These are phyloP conservation scores for Magnolia sinica DNA, from an alignment of 164 flowering plant species.

Conservation along the genomic window DNA sequence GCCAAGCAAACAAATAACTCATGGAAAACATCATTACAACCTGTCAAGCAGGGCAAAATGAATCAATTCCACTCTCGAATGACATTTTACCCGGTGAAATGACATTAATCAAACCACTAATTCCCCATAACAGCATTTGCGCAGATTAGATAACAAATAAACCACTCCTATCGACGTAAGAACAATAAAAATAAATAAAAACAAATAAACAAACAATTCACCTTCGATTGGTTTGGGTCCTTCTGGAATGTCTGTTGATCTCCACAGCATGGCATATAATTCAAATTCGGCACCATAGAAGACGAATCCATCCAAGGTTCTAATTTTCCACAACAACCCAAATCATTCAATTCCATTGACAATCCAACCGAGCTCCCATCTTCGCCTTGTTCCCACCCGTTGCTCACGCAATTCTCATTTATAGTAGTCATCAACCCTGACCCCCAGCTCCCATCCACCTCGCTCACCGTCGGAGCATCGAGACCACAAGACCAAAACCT, in stretches of 20 bases:
- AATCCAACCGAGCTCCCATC: constrained; percentile 21
- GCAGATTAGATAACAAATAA: too few relatives aligned
- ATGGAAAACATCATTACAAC: too few relatives aligned
- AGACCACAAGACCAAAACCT: constrained; percentile 41
- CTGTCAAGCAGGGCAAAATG: too few relatives aligned
- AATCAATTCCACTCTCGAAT: too few relatives aligned
- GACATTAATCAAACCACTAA: too few relatives aligned
- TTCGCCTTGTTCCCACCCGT: constrained; percentile 24
- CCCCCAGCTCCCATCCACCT: constrained; percentile 14
- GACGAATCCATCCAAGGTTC: constrained; percentile 32
- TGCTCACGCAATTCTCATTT: constrained; percentile 21
- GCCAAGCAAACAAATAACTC: too few relatives aligned
- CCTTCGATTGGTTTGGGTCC: constrained; percentile 32
- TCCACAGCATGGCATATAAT: constrained; percentile 11
- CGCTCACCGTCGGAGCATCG: constrained; percentile 17
- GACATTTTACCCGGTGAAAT: too few relatives aligned
- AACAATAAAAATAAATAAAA: too few relatives aligned
- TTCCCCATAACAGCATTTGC: too few relatives aligned
- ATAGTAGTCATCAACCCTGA: constrained; percentile 11
- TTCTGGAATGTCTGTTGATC: constrained; percentile 29
- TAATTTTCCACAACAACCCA: constrained; percentile 27
- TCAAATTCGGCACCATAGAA: constrained; percentile 19
- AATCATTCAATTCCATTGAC: constrained; percentile 15
- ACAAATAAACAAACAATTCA: constrained; percentile 5
- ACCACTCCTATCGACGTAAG: too few relatives aligned